phyloP scores from a whole-genome alignment of 495 filamentous ascomycete species.

The Melanomma pulvis-pyrius region DNA sequence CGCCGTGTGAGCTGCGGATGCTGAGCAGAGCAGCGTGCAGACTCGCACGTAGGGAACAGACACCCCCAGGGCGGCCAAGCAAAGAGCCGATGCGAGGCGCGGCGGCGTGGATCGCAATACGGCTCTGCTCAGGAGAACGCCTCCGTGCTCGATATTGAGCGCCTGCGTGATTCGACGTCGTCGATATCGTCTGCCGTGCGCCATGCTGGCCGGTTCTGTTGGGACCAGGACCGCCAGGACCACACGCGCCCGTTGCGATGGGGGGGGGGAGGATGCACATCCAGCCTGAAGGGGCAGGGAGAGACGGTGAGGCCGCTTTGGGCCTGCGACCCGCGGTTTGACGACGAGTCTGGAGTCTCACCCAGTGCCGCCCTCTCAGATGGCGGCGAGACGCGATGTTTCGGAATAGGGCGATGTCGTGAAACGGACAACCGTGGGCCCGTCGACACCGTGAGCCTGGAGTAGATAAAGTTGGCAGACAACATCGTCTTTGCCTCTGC shows the following conservation, averaged over 20 bases:
- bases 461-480: not conserved
- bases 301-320: not conserved
- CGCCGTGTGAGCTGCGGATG: not conserved
- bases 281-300: not conserved
- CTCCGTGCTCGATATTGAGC: not conserved
- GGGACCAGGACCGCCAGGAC: not conserved
- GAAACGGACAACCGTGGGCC: not conserved
- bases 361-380: not conserved
- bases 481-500: not conserved
- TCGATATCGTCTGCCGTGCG: not conserved
- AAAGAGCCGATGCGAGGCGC: conserved; percentile 11
- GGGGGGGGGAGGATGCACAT: not conserved
- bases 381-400: conserved; percentile 3
- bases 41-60: not conserved
- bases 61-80: not conserved
- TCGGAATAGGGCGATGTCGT: conserved; percentile 22
- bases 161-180: not conserved
- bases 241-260: not conserved
- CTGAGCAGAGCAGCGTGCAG: not conserved
- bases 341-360: conserved; percentile 16
- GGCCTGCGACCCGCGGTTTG: conserved; percentile 7
- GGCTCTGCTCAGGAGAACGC: conserved; percentile 31
- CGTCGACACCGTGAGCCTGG: not conserved
- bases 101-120: not conserved
- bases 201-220: conserved; percentile 12